Evolutionary conservation across 2,329 filamentous ascomycete species (phyloP).

Genomic region (Fusarium nematophilum): DNA sequence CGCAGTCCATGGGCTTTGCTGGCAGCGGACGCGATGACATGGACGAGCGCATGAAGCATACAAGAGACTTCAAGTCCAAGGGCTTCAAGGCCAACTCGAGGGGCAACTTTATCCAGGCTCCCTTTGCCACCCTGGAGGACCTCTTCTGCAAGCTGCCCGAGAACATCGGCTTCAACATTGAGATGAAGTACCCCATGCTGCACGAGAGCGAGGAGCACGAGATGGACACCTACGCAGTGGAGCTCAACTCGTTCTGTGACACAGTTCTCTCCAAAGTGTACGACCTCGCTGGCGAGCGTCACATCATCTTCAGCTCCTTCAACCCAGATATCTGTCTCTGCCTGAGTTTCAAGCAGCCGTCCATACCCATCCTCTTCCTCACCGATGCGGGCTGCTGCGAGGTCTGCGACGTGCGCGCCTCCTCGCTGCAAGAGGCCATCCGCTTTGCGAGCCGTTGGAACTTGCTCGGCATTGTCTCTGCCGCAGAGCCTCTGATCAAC

Average conservation of each 20-base stretch:
- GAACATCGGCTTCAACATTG: conserved; percentile 94
- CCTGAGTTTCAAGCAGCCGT: conserved; percentile 95
- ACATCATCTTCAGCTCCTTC: conserved; percentile 97
- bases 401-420: conserved; percentile 90
- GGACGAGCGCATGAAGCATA: conserved; percentile 95
- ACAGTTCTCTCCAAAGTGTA: conserved; percentile 92
- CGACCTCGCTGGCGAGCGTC: conserved; percentile 81
- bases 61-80: conserved; percentile 91
- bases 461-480: conserved; percentile 87
- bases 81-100: conserved; percentile 96
- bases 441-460: conserved; percentile 97
- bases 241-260: conserved; percentile 96
- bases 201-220: conserved; percentile 94
- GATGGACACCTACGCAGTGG: conserved; percentile 96
- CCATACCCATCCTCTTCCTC: conserved; percentile 93
- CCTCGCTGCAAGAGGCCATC: conserved; percentile 93
- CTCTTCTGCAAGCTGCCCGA: conserved; percentile 88
- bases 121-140: conserved; percentile 94
- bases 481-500: conserved; percentile 88
- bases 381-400: conserved; percentile 85
- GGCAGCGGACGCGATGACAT: conserved; percentile 55
- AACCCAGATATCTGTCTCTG: conserved; percentile 97
- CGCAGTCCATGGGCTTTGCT: conserved; percentile 66
- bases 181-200: conserved; percentile 99
- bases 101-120: conserved; percentile 93